Conservation (phyloP, 495 filamentous ascomycete genomes). For the Penicillium egyptiacum region DNA sequence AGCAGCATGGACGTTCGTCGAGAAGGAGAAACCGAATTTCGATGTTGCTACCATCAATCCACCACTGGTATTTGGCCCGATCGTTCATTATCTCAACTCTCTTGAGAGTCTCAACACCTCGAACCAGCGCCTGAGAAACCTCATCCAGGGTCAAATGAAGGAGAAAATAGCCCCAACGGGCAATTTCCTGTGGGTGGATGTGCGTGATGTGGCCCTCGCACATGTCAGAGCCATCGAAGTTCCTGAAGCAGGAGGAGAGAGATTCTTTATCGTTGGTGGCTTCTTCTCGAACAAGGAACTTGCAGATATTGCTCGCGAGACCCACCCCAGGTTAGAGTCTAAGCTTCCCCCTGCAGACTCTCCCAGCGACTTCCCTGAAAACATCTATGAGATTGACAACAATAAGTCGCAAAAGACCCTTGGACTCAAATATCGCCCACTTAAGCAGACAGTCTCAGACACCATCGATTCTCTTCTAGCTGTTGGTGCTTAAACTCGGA, state of each 20-base stretch:
- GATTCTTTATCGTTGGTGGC: slow-evolving; percentile 68
- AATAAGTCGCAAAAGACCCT: slow-evolving; percentile 55
- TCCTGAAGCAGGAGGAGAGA: slow-evolving; percentile 63
- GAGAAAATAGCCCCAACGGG: slow-evolving; percentile 58
- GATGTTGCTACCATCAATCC: slow-evolving; percentile 69
- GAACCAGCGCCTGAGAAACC: slow-evolving; percentile 53
- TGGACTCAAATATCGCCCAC: slow-evolving; percentile 54
- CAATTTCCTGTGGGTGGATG: slow-evolving; percentile 63
- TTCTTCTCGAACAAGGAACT: slow-evolving; percentile 66
- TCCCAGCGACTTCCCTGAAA: slow-evolving; percentile 36
- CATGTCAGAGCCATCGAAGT: slow-evolving; percentile 71
- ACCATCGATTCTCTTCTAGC: slow-evolving; percentile 53
- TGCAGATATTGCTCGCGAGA: slow-evolving; percentile 60
- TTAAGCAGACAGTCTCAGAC: slow-evolving; percentile 59
- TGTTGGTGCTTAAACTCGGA: slow-evolving; percentile 36
- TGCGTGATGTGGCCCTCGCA: slow-evolving; percentile 68
- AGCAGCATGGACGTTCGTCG: slow-evolving; percentile 80
- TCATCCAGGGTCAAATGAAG: slow-evolving; percentile 67
- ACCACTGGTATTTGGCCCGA: slow-evolving; percentile 71
- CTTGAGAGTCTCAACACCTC: slow-evolving; percentile 69
- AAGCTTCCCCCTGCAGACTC: slow-evolving; percentile 56
- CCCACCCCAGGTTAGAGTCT: slow-evolving; percentile 63
- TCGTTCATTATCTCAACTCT: slow-evolving; percentile 64
- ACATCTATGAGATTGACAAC: slow-evolving; percentile 53
- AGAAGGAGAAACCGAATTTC: slow-evolving; percentile 77